Evolutionary conservation across 805 yeast species (phyloP).

Genomic region (Tetrapisispora phaffii): DNA sequence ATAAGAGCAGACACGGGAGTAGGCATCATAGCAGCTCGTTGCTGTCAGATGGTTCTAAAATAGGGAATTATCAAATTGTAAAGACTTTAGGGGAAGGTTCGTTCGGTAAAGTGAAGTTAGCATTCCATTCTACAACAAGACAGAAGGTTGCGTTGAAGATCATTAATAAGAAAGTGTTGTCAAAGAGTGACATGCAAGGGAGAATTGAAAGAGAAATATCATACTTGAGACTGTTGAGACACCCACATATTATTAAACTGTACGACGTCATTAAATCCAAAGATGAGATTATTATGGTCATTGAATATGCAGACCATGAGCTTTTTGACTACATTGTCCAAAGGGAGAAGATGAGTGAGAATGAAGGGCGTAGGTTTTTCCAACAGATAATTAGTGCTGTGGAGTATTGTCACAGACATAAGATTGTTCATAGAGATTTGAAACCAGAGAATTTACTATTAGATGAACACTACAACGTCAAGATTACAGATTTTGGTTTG

Average conservation of each 20-base stretch:
- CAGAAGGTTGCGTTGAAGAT: constrained; percentile 90
- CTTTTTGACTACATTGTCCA: constrained; percentile 95
- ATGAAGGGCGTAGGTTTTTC: constrained; percentile 84
- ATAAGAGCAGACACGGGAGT: constrained; percentile 4
- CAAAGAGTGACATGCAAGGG: constrained; percentile 95
- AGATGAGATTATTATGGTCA: constrained; percentile 94
- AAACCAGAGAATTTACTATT: constrained; percentile 89
- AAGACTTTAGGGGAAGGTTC: constrained; percentile 95
- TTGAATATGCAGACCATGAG: constrained; percentile 95
- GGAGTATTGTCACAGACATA: constrained; percentile 92
- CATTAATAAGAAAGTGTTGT: constrained; percentile 83
- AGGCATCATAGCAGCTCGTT: constrained; percentile 1
- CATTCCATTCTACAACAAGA: constrained; percentile 82
- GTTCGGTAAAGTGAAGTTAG: constrained; percentile 90
- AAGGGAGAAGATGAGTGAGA: constrained; percentile 84
- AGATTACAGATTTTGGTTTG: constrained; percentile 93
- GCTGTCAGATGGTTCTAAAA: constrained; percentile 36
- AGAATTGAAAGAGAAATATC: constrained; percentile 90
- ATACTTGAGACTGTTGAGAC: constrained; percentile 76
- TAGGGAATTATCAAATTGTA: constrained; percentile 89
- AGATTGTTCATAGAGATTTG: constrained; percentile 92
- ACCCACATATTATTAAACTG: constrained; percentile 91
- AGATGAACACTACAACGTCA: constrained; percentile 85
- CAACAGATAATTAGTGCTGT: constrained; percentile 96
- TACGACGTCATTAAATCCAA: constrained; percentile 92